Evolutionary conservation across 2,329 filamentous ascomycete species (phyloP).

Genomic region (Eutypella sp.): DNA sequence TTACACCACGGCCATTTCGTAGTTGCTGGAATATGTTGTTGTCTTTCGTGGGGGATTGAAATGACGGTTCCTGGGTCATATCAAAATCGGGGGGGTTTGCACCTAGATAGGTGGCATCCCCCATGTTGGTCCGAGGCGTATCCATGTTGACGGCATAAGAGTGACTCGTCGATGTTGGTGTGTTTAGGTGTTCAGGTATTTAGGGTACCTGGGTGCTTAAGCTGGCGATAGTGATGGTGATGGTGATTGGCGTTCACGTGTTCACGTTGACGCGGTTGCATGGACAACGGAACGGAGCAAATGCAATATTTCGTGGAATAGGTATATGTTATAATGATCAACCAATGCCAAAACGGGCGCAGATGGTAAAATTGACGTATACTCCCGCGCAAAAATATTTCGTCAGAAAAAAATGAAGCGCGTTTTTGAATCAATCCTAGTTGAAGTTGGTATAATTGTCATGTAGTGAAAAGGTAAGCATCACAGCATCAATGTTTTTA

Average conservation of each 20-base stretch:
- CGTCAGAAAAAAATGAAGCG: no score
- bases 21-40: slow-evolving; percentile 73
- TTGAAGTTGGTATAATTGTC: no score
- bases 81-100: slow-evolving; percentile 66
- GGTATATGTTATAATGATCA: no score
- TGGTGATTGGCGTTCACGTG: slow-evolving; percentile 3
- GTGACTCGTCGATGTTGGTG: slow-evolving; percentile 1
- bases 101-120: slow-evolving; percentile 76
- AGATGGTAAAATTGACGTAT: not conserved
- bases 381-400: no score
- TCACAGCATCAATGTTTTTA: not conserved
- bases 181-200: no score
- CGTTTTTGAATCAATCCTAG: no score
- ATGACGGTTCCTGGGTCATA: slow-evolving; percentile 82
- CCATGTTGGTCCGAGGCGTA: slow-evolving; percentile 79
- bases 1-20: slow-evolving; percentile 59
- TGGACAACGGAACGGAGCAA: slow-evolving; percentile 1
- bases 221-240: slow-evolving; percentile 9
- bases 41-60: slow-evolving; percentile 73
- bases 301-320: no score
- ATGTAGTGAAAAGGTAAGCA: not conserved
- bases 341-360: not conserved
- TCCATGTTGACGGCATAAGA: slow-evolving; percentile 45
- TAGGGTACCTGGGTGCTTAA: not conserved
- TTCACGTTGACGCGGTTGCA: slow-evolving; percentile 5